Evolutionary conservation across 2,329 filamentous ascomycete genomes (phyloP).

Genomic region (Stylonectria norvegica): DNA sequence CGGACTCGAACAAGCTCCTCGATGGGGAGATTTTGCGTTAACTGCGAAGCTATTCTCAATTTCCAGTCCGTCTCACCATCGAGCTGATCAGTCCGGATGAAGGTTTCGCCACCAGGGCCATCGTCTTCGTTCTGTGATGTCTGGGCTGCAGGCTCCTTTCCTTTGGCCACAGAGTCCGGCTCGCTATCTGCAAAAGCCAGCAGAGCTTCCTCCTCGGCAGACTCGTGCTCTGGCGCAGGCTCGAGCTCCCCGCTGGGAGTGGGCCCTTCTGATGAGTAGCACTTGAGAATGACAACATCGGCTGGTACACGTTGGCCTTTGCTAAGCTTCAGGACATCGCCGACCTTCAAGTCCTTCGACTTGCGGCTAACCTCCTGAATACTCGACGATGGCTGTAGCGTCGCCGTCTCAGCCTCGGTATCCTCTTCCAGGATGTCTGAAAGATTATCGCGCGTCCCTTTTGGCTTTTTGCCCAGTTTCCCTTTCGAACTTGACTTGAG

Average conservation of each 20-base stretch:
- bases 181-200: slow-evolving; percentile 41
- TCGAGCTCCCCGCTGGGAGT: too few species aligned
- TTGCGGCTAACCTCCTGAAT: slow-evolving; percentile 71
- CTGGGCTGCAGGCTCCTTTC: slow-evolving; percentile 33
- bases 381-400: slow-evolving; percentile 46
- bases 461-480: slow-evolving; percentile 30
- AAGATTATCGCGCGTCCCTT: slow-evolving; percentile 36
- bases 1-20: slow-evolving; percentile 67
- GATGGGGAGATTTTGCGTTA: slow-evolving; percentile 75
- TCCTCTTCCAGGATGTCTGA: slow-evolving; percentile 69
- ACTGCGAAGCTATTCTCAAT: slow-evolving; percentile 76
- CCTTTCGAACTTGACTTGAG: slow-evolving; percentile 43
- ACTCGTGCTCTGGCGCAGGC: slow-evolving; percentile 29
- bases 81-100: slow-evolving; percentile 94
- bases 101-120: slow-evolving; percentile 74
- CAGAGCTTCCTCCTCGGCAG: slow-evolving; percentile 39
- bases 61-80: slow-evolving; percentile 99
- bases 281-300: slow-evolving; percentile 90
- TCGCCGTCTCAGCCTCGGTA: slow-evolving; percentile 33
- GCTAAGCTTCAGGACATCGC: slow-evolving; percentile 87
- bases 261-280: slow-evolving; percentile 63
- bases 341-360: slow-evolving; percentile 85
- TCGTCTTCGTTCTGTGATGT: slow-evolving; percentile 27
- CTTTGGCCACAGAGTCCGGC: slow-evolving; percentile 28
- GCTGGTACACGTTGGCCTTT: slow-evolving; percentile 94